Evolutionary conservation across 306 rosid species (phyloP).

Genomic region (apple (Malus domestica)): DNA sequence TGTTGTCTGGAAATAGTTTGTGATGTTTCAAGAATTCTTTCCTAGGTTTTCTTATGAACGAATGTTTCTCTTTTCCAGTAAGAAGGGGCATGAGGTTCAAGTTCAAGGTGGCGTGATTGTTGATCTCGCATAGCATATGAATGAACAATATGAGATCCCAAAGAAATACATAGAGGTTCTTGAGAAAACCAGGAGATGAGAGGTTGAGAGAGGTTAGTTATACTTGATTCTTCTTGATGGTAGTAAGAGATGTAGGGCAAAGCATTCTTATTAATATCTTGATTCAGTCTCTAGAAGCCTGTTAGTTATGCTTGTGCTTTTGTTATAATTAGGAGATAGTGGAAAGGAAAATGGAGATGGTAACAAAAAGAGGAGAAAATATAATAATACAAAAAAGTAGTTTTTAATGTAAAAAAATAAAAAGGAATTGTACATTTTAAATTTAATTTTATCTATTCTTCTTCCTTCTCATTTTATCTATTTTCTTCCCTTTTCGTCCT

Average conservation of each 20-base stretch:
- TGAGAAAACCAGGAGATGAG: conserved; percentile 72
- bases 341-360: not conserved
- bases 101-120: conserved; percentile 96
- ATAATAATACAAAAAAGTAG: not conserved
- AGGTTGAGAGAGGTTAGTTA: not conserved
- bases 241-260: not conserved
- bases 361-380: not conserved
- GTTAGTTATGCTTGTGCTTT: not conserved
- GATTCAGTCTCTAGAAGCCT: not conserved
- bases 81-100: conserved; percentile 80
- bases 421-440: not conserved
- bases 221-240: not conserved
- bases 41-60: not conserved
- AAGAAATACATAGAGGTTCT: conserved; percentile 87
- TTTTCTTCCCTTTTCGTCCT: too few species aligned
- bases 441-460: too few species aligned
- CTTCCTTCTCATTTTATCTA: too few species aligned
- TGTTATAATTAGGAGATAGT: not conserved
- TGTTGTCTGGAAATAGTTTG: not conserved
- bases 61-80: conserved; percentile 42
- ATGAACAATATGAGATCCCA: conserved; percentile 85
- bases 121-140: conserved; percentile 70
- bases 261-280: not conserved
- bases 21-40: not conserved
- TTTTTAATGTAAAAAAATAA: not conserved